A percentile compares a stretch with the other conserved stretches of the same genome.
These are phyloP conservation scores for Acmispon strigosus DNA, from an alignment of 306 rosid genomes.

Conservation along the genomic window DNA sequence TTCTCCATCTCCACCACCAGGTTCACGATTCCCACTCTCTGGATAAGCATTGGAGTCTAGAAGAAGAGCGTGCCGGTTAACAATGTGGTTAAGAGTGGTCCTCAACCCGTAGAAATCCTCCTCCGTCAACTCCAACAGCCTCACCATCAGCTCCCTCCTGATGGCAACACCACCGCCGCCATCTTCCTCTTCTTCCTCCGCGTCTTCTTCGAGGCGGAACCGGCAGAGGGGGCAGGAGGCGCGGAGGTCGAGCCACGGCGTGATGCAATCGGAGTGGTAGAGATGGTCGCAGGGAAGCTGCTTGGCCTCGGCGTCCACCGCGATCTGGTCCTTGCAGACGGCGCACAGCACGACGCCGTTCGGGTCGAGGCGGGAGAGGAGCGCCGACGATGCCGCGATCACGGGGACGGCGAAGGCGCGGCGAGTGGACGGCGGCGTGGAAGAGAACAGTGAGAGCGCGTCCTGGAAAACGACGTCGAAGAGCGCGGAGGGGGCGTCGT, in stretches of 20 bases:
- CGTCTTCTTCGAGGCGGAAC: slow-evolving; percentile 21
- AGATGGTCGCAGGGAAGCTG: slow-evolving; percentile 73
- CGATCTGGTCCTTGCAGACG: slow-evolving; percentile 56
- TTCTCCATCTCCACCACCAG: neutral
- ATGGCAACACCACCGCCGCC: neutral
- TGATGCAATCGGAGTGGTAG: slow-evolving; percentile 73
- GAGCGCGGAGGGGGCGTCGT: slow-evolving; percentile 14
- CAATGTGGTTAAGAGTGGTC: slow-evolving; percentile 57
- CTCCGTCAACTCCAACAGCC: slow-evolving; percentile 42
- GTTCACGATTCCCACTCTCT: neutral
- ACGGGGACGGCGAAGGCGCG: slow-evolving; percentile 13
- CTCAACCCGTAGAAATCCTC: slow-evolving; percentile 52
- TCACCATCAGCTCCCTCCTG: slow-evolving; percentile 26
- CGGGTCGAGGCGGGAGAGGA: slow-evolving; percentile 29
- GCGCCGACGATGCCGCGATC: slow-evolving; percentile 20
- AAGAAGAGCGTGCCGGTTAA: slow-evolving; percentile 33
- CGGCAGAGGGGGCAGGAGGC: slow-evolving; percentile 84
- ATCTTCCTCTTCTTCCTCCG: neutral
- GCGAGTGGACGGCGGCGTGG: neutral
- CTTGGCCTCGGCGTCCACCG: slow-evolving; percentile 39
- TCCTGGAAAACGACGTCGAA: slow-evolving; percentile 26
- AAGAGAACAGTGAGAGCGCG: slow-evolving; percentile 6
- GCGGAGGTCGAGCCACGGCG: slow-evolving; percentile 67
- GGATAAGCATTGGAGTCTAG: neutral
- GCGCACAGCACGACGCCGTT: slow-evolving; percentile 55